Conservation (phyloP, 176 grass and related monocot species). For the Elaeis guineensis region DNA sequence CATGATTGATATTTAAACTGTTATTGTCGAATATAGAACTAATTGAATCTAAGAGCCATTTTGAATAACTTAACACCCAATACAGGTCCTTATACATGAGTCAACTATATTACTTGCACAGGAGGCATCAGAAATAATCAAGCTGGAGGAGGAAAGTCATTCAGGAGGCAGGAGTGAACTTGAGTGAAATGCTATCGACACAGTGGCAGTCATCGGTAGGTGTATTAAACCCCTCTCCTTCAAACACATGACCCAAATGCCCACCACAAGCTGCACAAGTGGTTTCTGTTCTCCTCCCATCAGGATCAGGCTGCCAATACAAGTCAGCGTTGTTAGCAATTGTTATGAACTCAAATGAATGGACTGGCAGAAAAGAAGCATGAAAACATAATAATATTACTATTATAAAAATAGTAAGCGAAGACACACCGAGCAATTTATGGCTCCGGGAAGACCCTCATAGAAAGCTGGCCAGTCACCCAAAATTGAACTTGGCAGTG, state of each 20-base stretch:
- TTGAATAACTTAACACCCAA: too few relatives aligned
- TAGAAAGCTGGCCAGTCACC: conserved; percentile 93
- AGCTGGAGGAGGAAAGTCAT: too few relatives aligned
- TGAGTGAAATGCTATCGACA: conserved; percentile 8
- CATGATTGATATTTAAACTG: too few relatives aligned
- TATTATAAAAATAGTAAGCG: neutral
- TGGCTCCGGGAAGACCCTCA: conserved; percentile 80
- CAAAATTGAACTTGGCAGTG: conserved; percentile 81
- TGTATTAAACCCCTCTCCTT: conserved; percentile 81
- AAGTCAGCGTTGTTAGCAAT: neutral
- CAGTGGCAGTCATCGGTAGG: conserved; percentile 84
- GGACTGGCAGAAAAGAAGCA: too few relatives aligned
- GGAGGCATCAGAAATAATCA: too few relatives aligned
- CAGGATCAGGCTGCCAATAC: conserved; percentile 45
- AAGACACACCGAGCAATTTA: conserved; percentile 44
- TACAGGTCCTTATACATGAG: too few relatives aligned
- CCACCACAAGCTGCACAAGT: conserved; percentile 68
- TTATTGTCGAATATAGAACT: too few relatives aligned
- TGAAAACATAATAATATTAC: neutral
- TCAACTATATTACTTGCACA: too few relatives aligned
- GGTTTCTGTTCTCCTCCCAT: conserved; percentile 67
- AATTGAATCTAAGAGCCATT: too few relatives aligned
- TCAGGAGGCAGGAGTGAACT: too few relatives aligned
- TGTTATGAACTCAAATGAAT: too few relatives aligned
- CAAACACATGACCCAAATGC: conserved; percentile 86